Conservation (phyloP, 768 basidiomycete genomes). For the Termitomyces sp. region DNA sequence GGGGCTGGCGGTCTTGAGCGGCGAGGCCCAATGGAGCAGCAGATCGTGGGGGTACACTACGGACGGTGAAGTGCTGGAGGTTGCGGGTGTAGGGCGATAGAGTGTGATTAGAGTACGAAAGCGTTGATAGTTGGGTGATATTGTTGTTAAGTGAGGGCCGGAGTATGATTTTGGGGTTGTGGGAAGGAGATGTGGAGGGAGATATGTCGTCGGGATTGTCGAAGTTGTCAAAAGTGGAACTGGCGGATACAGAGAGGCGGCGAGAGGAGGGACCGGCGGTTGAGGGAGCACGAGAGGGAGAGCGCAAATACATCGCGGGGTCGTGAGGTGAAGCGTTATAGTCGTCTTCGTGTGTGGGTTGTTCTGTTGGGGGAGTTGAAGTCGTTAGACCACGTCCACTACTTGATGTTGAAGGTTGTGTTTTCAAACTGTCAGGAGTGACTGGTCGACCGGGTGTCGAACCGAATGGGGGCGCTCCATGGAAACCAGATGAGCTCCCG, state of each 20-base stretch:
- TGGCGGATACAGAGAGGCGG: slow-evolving; percentile 34
- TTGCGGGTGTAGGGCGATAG: slow-evolving; percentile 91
- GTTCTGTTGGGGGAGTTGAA: slow-evolving; percentile 43
- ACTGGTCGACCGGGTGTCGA: slow-evolving; percentile 30
- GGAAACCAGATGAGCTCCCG: slow-evolving; percentile 10
- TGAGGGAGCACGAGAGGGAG: slow-evolving; percentile 3
- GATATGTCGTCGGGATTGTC: slow-evolving; percentile 18
- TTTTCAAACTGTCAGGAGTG: slow-evolving; percentile 51
- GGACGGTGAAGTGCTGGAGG: slow-evolving; percentile 87
- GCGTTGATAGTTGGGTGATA: slow-evolving; percentile 81
- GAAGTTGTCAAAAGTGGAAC: slow-evolving; percentile 19
- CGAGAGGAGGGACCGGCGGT: slow-evolving; percentile 21
- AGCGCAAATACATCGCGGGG: slow-evolving; percentile 21
- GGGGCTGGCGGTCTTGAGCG: slow-evolving; percentile 42
- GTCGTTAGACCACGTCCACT: slow-evolving; percentile 40
- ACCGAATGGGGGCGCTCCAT: slow-evolving; percentile 12
- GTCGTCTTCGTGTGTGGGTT: slow-evolving; percentile 19
- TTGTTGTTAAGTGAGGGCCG: slow-evolving; percentile 65
- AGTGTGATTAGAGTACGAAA: slow-evolving; percentile 89
- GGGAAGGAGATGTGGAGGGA: slow-evolving; percentile 19
- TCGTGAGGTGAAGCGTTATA: slow-evolving; percentile 9
- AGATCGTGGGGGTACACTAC: slow-evolving; percentile 72
- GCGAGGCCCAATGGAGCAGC: slow-evolving; percentile 18
- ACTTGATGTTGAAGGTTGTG: slow-evolving; percentile 46
- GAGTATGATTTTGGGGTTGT: slow-evolving; percentile 56